Base-by-base conservation (phyloP, 2,329 filamentous ascomycete species). In the Monilinia polystroma region DNA sequence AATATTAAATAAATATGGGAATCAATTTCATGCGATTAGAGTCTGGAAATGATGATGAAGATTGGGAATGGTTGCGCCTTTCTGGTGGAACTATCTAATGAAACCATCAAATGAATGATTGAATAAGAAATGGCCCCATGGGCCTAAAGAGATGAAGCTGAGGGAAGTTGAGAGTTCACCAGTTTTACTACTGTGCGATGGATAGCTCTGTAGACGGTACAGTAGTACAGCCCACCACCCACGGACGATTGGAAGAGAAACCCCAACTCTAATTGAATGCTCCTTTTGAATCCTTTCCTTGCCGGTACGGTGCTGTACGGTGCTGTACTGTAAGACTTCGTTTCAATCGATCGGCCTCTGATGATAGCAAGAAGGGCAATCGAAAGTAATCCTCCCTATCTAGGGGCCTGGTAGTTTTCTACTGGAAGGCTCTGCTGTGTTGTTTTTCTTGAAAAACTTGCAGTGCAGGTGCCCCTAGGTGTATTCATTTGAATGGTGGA, bases 1-100 rank as follows among this genome's bases (percentile, higher is more conserved):
- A 7, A 29, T 12, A 63, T 63, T 63, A 43, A 45, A 51, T 23
- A 62, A 62, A 51, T 51, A 62, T 62, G 45, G 58, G 23, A 57
- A 43, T 43, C 55, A 59, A 59, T 59, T 51, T 51, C 45, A 51
- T 52, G 58, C 58, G 8, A 32, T 52, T 29, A 29, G 26, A 14
- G 29, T 45, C 12, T 43, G 41, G 41, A 16, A 38, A 45, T 29
- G 29, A 29, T 29, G 29, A 29, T 29, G 4, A 29, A 29, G 29
- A 29, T 29, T 29, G 29, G 29, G 29, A 29, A 29, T 58, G n/a
- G 29, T 18, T 26, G 47, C 23, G 26, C 35, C 32, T 20, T 54
- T 35, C 3, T 29, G 29, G 32, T 16, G 52, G 29, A 32, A 54
- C 29, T 35, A 54, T n/a, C 29, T 54, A 35, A 54, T 54, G 52